These are phyloP conservation scores for Magnolia kwangsiensis DNA, from an alignment of 164 flowering plant genomes.

Conservation along the genomic window DNA sequence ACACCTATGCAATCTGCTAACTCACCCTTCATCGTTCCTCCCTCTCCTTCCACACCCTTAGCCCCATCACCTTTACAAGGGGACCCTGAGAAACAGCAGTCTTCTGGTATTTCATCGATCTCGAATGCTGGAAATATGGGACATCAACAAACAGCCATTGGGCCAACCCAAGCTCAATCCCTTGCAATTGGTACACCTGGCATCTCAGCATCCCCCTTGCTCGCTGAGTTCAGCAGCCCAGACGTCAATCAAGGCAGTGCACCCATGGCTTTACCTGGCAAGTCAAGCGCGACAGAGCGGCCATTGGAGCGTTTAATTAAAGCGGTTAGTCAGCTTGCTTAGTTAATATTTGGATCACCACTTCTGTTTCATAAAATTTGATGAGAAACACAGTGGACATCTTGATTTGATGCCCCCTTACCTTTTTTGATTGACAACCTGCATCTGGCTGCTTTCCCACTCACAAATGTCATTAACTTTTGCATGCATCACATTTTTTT, in stretches of 20 bases:
- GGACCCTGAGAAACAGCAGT: constrained; percentile 59
- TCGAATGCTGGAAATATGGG: constrained; percentile 61
- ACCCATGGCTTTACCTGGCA: constrained; percentile 39
- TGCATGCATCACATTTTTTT: too few relatives aligned
- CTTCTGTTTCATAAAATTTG: not conserved
- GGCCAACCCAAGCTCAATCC: constrained; percentile 40
- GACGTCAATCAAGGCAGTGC: constrained; percentile 58
- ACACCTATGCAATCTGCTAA: constrained; percentile 73
- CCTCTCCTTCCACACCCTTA: constrained; percentile 82
- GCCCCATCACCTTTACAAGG: constrained; percentile 84
- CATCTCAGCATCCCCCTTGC: constrained; percentile 90
- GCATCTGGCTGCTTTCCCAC: not conserved
- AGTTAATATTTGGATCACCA: not conserved
- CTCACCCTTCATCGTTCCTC: constrained; percentile 64
- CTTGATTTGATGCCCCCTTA: not conserved
- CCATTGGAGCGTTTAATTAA: constrained; percentile 78
- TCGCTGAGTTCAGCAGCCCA: constrained; percentile 60
- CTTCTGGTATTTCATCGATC: constrained; percentile 47
- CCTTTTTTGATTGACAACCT: not conserved
- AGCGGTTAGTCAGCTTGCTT: constrained; percentile 51
- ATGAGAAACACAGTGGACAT: not conserved
- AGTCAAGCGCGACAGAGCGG: constrained; percentile 55
- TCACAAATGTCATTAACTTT: not conserved
- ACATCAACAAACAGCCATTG: constrained; percentile 42
- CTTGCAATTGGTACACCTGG: constrained; percentile 93